phyloP scores from a whole-genome alignment of 257 asterid species.

The Plectranthus barbatus region DNA sequence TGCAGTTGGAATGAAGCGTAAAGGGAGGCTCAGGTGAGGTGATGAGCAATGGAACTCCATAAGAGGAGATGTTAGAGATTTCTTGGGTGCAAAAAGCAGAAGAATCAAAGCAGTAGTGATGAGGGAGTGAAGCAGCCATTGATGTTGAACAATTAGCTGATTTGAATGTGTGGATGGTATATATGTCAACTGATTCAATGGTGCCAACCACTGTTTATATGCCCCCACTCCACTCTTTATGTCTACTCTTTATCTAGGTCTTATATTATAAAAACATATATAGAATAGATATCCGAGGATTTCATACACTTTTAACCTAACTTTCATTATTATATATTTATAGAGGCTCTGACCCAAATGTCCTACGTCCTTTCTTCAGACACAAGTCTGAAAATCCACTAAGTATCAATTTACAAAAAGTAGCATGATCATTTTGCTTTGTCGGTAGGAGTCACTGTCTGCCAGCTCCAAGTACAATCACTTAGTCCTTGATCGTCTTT shows the following conservation, averaged over 20 bases:
- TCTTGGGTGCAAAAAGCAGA: background rate
- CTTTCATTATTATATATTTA: background rate
- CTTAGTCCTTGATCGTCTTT: no score
- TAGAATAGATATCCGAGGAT: conserved; percentile 11
- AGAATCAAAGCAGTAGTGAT: conserved; percentile 30
- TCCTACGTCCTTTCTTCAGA: no score
- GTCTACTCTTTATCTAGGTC: conserved; percentile 17
- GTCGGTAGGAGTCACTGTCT: no score
- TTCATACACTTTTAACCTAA: background rate
- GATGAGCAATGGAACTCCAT: conserved; percentile 16
- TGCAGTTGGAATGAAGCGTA: conserved; percentile 27
- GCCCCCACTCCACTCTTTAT: conserved; percentile 19
- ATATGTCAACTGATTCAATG: conserved; percentile 19
- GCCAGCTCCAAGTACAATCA: no score
- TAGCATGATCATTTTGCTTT: no score
- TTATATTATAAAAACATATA: background rate
- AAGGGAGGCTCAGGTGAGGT: conserved; percentile 37
- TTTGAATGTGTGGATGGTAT: no score
- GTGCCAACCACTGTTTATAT: conserved; percentile 47
- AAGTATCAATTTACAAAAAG: no score
- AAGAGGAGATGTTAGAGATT: no score
- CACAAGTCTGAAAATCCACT: no score
- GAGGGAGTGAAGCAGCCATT: conserved; percentile 48
- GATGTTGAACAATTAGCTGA: no score
- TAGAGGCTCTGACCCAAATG: no score